Evolutionary conservation across 176 grass and related monocot genomes (phyloP).

Genomic region (Urochloa ruziziensis): DNA sequence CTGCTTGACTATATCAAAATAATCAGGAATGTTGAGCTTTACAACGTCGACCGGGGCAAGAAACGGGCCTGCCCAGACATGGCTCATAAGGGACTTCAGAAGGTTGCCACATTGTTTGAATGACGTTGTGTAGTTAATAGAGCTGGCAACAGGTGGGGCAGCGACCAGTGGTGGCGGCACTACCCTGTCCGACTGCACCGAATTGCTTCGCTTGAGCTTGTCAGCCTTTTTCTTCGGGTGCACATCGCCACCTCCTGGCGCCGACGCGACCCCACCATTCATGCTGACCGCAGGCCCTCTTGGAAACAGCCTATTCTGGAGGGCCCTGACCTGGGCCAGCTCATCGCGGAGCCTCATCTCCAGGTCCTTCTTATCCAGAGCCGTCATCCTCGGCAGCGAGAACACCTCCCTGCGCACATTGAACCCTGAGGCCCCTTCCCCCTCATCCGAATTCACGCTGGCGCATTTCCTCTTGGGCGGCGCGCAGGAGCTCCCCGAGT

Average conservation of each 20-base stretch:
- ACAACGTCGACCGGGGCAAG: conserved; percentile 77
- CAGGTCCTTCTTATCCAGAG: conserved; percentile 50
- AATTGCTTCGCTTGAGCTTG: conserved; percentile 47
- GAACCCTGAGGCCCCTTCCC: conserved; percentile 23
- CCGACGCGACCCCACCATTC: conserved; percentile 26
- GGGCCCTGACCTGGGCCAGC: conserved; percentile 53
- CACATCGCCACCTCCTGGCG: conserved; percentile 29
- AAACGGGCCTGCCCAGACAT: conserved; percentile 55
- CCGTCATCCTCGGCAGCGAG: conserved; percentile 52
- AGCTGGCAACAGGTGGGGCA: conserved; percentile 36
- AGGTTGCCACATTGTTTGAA: conserved; percentile 78
- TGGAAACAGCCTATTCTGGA: conserved; percentile 51
- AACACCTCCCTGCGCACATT: conserved; percentile 51
- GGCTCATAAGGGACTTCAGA: conserved; percentile 70
- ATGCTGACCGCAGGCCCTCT: conserved; percentile 22
- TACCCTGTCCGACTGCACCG: conserved; percentile 50
- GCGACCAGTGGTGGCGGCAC: neutral
- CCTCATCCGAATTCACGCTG: conserved; percentile 34
- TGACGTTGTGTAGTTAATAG: conserved; percentile 40
- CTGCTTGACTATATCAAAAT: conserved; percentile 75
- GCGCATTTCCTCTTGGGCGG: conserved; percentile 66
- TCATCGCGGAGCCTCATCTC: conserved; percentile 57
- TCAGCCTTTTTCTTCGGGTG: conserved; percentile 36
- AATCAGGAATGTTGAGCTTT: conserved; percentile 86
- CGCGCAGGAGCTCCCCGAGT: conserved; percentile 68